Percentiles rank a stretch among this genome's conserved stretches.
Conservation (phyloP, 78 protist species). For the Planoprotostelium fungivorum region DNA sequence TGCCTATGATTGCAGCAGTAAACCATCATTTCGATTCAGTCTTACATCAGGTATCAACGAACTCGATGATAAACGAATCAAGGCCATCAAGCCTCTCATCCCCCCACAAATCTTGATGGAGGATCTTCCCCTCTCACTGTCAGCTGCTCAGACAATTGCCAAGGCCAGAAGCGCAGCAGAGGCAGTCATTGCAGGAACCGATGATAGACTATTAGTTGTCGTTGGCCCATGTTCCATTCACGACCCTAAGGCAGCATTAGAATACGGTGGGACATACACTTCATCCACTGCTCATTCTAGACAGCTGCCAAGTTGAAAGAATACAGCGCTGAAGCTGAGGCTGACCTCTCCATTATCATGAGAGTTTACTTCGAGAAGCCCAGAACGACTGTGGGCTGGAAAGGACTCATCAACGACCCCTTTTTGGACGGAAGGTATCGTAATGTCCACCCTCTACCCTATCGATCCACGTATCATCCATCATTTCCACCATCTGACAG, state of each 20-base stretch:
- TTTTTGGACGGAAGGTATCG: slow-evolving; percentile 16
- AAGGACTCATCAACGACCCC: slow-evolving; percentile 79
- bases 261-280: slow-evolving; percentile 20
- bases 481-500: too few relatives aligned
- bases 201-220: slow-evolving; percentile 51
- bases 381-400: slow-evolving; percentile 78
- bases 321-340: neutral
- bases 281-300: neutral
- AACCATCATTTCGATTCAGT: too few relatives aligned
- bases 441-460: too few relatives aligned
- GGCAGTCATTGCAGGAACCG: slow-evolving; percentile 9
- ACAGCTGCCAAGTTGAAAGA: slow-evolving; percentile 16
- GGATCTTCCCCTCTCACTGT: slow-evolving; percentile 20
- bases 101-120: slow-evolving; percentile 48
- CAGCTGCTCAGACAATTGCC: slow-evolving; percentile 26
- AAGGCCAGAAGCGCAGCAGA: neutral
- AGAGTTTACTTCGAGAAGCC: slow-evolving; percentile 82
- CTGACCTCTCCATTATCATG: slow-evolving; percentile 64
- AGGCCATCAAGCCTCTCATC: slow-evolving; percentile 25
- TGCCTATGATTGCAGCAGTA: too few relatives aligned
- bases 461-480: neutral
- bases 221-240: slow-evolving; percentile 77
- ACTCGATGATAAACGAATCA: slow-evolving; percentile 36
- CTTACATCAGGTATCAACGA: slow-evolving; percentile 13
- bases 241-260: slow-evolving; percentile 59